phyloP scores from a whole-genome alignment of 1,284 basidiomycete genomes.

The Papiliotrema nemorosa region DNA sequence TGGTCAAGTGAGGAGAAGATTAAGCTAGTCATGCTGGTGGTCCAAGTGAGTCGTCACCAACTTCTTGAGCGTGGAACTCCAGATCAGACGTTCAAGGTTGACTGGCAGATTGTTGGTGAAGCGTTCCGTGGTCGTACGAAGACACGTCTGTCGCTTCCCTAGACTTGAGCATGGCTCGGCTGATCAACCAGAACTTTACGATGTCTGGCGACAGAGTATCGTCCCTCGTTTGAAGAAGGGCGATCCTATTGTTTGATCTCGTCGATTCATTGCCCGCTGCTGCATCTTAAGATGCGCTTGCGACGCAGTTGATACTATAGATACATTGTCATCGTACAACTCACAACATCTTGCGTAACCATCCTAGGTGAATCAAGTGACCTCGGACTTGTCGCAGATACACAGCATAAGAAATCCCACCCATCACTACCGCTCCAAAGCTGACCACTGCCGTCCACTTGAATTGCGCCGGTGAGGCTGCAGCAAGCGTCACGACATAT shows the following conservation, averaged over 20 bases:
- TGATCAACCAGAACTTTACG: conserved; percentile 24
- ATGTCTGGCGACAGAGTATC: conserved; percentile 38
- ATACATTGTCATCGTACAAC: no score
- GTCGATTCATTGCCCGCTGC: no score
- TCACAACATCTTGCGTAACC: conserved; percentile 18
- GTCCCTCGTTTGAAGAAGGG: conserved; percentile 27
- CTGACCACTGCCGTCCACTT: conserved; percentile 49
- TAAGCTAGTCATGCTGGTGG: conserved; percentile 9
- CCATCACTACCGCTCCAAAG: conserved; percentile 35
- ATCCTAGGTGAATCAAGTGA: conserved; percentile 37
- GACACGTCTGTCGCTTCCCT: conserved; percentile 21
- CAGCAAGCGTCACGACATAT: conserved; percentile 33
- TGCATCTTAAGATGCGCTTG: no score
- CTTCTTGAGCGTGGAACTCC: no score
- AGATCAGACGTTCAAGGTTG: conserved; percentile 13
- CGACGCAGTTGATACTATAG: no score
- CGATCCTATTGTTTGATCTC: conserved; percentile 16
- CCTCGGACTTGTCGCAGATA: conserved; percentile 37
- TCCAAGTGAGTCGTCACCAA: conserved; percentile 14
- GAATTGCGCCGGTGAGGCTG: conserved; percentile 34
- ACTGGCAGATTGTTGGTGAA: conserved; percentile 15
- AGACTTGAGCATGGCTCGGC: not conserved
- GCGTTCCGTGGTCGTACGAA: conserved; percentile 14
- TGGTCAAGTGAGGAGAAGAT: conserved; percentile 19
- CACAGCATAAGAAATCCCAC: conserved; percentile 31